Evolutionary conservation across 441 rosid species (phyloP).

Genomic region (Brassica balearica): DNA sequence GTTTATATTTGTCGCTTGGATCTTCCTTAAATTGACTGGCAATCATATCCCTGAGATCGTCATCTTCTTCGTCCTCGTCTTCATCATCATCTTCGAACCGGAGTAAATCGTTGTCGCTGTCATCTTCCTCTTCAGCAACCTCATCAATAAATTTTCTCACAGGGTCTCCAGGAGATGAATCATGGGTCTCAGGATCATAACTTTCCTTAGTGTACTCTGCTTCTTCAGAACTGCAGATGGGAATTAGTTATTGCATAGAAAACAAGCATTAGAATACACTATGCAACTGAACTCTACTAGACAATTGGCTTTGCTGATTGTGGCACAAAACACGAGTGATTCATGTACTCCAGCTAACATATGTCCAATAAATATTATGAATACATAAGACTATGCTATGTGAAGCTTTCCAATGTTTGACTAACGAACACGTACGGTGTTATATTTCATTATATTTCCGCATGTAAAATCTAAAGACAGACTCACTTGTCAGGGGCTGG

Average conservation of each 20-base stretch:
- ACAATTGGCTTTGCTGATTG: slow-evolving; percentile 14
- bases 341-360: slow-evolving; percentile 22
- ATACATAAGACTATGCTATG: not conserved
- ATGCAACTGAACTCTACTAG: not conserved
- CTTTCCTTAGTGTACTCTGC: slow-evolving; percentile 72
- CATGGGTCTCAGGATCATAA: slow-evolving; percentile 45
- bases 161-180: slow-evolving; percentile 71
- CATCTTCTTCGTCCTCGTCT: slow-evolving; percentile 77
- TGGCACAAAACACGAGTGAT: slow-evolving; percentile 13
- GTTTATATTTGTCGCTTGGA: slow-evolving; percentile 71
- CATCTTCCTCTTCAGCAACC: slow-evolving; percentile 95
- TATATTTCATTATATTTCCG: slow-evolving; percentile 2
- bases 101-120: slow-evolving; percentile 81
- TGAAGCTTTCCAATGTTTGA: slow-evolving; percentile 13
- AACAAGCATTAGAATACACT: slow-evolving; percentile 19
- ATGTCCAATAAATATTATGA: slow-evolving; percentile 8
- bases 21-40: slow-evolving; percentile 75
- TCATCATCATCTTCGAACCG: slow-evolving; percentile 76
- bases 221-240: slow-evolving; percentile 61
- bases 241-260: slow-evolving; percentile 15
- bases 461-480: slow-evolving; percentile 22
- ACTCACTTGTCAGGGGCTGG: slow-evolving; percentile 59
- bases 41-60: slow-evolving; percentile 80
- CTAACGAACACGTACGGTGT: not conserved
- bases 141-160: slow-evolving; percentile 88